These are phyloP conservation scores for Aegilops longissima DNA, from an alignment of 176 grass and related monocot genomes.

Conservation along the genomic window DNA sequence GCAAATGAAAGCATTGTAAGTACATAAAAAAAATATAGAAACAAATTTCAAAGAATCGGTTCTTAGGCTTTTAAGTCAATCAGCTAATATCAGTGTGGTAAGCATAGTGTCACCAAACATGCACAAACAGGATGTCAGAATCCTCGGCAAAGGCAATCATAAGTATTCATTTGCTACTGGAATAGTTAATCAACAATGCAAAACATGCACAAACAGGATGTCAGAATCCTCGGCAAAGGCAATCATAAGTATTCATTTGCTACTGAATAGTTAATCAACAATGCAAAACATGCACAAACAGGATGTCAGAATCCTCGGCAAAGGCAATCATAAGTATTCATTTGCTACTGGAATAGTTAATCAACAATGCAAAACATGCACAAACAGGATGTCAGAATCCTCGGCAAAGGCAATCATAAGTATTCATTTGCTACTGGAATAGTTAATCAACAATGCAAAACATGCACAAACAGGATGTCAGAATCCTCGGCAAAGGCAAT, in stretches of 20 bases:
- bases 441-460: background rate
- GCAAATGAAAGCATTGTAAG: background rate
- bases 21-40: background rate
- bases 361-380: background rate
- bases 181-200: background rate
- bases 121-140: background rate
- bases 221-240: background rate
- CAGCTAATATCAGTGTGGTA: background rate
- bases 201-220: constrained; percentile 8
- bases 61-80: background rate
- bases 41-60: background rate
- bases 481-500: background rate
- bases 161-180: background rate
- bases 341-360: background rate
- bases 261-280: background rate
- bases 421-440: background rate
- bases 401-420: background rate
- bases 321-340: background rate
- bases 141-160: background rate
- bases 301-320: background rate
- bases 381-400: background rate
- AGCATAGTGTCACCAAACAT: background rate
- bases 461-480: background rate
- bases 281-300: constrained; percentile 18
- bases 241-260: background rate